These are phyloP conservation scores for Stellera chamaejasme DNA, from an alignment of 345 rosid genomes.

Conservation along the genomic window DNA sequence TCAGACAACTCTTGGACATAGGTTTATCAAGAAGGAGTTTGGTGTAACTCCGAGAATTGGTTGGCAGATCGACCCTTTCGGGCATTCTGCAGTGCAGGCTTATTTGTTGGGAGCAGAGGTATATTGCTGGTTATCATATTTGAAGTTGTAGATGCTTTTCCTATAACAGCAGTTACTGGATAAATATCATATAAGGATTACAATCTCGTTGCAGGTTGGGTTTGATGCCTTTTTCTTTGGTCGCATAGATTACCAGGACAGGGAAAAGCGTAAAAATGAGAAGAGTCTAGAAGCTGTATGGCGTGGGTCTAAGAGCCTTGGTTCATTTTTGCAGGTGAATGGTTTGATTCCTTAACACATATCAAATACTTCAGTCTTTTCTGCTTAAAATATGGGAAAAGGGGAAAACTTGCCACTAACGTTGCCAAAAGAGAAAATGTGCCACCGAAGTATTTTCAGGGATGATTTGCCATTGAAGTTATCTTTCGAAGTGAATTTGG, in stretches of 20 bases:
- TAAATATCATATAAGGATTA: conserved; percentile 6
- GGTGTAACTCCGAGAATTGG: conserved; percentile 91
- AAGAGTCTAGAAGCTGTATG: conserved; percentile 96
- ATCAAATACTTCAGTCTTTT: background rate
- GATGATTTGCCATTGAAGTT: background rate
- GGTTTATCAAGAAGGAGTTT: conserved; percentile 66
- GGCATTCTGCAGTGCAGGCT: conserved; percentile 98
- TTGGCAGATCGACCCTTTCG: conserved; percentile 99
- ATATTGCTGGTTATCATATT: conserved; percentile 11
- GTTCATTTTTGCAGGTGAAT: conserved; percentile 77
- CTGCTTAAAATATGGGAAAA: background rate
- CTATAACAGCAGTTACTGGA: conserved; percentile 6
- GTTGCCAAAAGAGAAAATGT: too few relatives aligned
- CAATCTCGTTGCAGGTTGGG: conserved; percentile 56
- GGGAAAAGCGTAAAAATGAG: conserved; percentile 67
- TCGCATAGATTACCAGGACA: conserved; percentile 94
- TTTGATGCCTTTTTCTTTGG: conserved; percentile 88
- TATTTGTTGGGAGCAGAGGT: conserved; percentile 93
- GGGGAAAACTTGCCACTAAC: too few relatives aligned
- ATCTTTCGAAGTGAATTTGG: conserved; percentile 9
- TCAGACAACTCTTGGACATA: conserved; percentile 94
- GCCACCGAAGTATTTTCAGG: background rate
- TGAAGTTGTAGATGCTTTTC: background rate
- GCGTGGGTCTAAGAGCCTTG: conserved; percentile 84
- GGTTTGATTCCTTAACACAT: conserved; percentile 1